Base-by-base conservation (phyloP, 2,329 filamentous ascomycete genomes). In the Paramyrothecium roridum region DNA sequence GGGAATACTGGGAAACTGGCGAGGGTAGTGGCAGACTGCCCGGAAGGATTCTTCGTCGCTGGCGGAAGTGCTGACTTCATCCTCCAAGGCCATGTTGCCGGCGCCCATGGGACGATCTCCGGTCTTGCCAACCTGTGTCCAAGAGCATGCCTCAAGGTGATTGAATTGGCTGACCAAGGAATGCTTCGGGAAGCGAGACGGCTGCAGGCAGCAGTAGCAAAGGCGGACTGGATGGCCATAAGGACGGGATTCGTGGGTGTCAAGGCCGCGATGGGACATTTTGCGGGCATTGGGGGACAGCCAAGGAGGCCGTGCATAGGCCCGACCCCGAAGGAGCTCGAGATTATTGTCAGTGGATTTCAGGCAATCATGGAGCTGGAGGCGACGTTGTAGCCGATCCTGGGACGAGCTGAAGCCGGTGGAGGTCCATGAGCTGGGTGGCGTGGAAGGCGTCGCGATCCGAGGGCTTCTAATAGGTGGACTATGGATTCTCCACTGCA, bases 1-100 rank as follows among this genome's bases (percentile, higher is more conserved):
- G 85, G 84, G 16, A 87, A 87, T 69, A 86, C 83, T 46, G 84
- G 84, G 45, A 87, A 87, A 67, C 75, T 87, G 46, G 74, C 75
- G 21, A 70, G 71, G 68, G 76, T 77, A 63, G 82, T 67, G 56
- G 68, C 82, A 54, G 79, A 70, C 30, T 66, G 64, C 48, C 67
- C 66, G 1, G 60, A 62, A 33, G 63, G 64, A 12, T 66, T 66
- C 54, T 75, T 75, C 49, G 67, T 72, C 1, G 65, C 66, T 43
- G 73, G 69, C 20, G 73, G 73, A 52, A 75, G 73, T 56, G 71
- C 73, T 6, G 74, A 76, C 60, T 75, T 76, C 52, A 73, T 76
- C 55, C 65, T 76, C 17, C 74, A 71, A 51, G 71, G 69, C 19
- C 69, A 75, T 21, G 67, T 72, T 0, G 73, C 65, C 2, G 73